These are phyloP conservation scores for Aureobasidium sp. DNA, from an alignment of 2,329 filamentous ascomycete genomes.

Conservation along the genomic window DNA sequence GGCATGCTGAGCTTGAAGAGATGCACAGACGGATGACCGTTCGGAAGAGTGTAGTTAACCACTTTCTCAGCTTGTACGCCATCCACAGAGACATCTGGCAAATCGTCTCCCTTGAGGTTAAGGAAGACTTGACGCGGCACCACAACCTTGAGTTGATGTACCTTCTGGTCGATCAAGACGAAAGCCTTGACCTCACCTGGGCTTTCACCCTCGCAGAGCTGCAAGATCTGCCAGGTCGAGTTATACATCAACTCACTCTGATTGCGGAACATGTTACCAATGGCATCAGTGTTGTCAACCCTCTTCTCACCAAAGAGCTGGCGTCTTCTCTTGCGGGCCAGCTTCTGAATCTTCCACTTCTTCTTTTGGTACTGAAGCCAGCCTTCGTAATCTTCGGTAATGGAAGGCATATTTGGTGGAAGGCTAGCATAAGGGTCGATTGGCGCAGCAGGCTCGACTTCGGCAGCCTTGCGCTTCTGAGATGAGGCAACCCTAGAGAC, in stretches of 20 bases:
- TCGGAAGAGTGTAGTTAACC: slow-evolving; percentile 84
- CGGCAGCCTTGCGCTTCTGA: slow-evolving; percentile 44
- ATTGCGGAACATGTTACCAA: slow-evolving; percentile 75
- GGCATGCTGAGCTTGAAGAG: slow-evolving; percentile 89
- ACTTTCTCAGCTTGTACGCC: slow-evolving; percentile 89
- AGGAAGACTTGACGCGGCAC: slow-evolving; percentile 86
- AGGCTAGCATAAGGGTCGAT: slow-evolving; percentile 75
- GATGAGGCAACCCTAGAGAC: slow-evolving; percentile 27
- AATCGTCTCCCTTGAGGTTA: slow-evolving; percentile 78
- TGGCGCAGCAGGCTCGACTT: slow-evolving; percentile 46
- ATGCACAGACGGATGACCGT: slow-evolving; percentile 88
- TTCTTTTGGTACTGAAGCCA: slow-evolving; percentile 94
- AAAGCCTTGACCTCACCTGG: slow-evolving; percentile 84
- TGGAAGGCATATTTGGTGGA: slow-evolving; percentile 75
- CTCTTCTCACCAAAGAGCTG: slow-evolving; percentile 89
- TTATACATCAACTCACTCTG: slow-evolving; percentile 86
- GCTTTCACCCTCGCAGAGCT: slow-evolving; percentile 73
- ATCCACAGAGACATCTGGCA: slow-evolving; percentile 81
- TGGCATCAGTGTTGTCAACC: slow-evolving; percentile 50
- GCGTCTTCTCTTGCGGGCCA: slow-evolving; percentile 73
- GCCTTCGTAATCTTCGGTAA: slow-evolving; percentile 76
- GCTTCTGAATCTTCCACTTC: slow-evolving; percentile 97
- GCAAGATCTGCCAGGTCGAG: slow-evolving; percentile 90
- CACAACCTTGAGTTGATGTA: slow-evolving; percentile 80
- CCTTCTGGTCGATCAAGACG: slow-evolving; percentile 86